Evolutionary conservation across 1,139 yeast genomes (phyloP).

Genomic region (Debaryomyces sp.): DNA sequence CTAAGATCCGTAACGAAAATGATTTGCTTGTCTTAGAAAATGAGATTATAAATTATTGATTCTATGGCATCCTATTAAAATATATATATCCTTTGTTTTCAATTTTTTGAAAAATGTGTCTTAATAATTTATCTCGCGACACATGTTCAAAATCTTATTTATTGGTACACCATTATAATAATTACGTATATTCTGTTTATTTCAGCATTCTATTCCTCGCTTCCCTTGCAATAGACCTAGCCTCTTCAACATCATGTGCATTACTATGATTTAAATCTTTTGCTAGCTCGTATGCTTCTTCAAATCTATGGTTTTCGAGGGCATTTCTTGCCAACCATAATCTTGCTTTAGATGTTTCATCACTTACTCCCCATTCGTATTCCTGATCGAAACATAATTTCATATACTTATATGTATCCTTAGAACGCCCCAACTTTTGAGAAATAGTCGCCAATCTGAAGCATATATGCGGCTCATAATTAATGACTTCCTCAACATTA

Average conservation of each 20-base stretch:
- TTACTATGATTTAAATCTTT: constrained; percentile 74
- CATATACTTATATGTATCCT: constrained; percentile 69
- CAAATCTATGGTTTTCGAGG: constrained; percentile 56
- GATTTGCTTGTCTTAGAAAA: constrained; percentile 22
- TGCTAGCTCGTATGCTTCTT: constrained; percentile 74
- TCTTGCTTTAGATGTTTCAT: constrained; percentile 80
- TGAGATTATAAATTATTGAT: constrained; percentile 20
- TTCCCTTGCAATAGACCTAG: constrained; percentile 79
- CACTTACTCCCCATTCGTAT: constrained; percentile 65
- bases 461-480: constrained; percentile 53
- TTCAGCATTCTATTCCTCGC: constrained; percentile 50
- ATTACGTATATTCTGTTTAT: constrained; percentile 4
- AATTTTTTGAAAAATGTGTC: neutral
- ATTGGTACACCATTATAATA: neutral
- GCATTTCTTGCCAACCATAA: constrained; percentile 86
- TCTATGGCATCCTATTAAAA: neutral
- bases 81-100: neutral
- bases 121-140: constrained; percentile 4
- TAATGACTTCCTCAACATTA: constrained; percentile 17
- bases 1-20: constrained; percentile 16
- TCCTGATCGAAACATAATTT: constrained; percentile 71
- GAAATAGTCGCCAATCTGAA: constrained; percentile 71
- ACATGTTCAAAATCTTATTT: constrained; percentile 1
- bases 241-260: constrained; percentile 87
- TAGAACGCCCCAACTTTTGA: constrained; percentile 55